phyloP scores from a whole-genome alignment of 495 filamentous ascomycete species.

The Sporormia fimetaria region DNA sequence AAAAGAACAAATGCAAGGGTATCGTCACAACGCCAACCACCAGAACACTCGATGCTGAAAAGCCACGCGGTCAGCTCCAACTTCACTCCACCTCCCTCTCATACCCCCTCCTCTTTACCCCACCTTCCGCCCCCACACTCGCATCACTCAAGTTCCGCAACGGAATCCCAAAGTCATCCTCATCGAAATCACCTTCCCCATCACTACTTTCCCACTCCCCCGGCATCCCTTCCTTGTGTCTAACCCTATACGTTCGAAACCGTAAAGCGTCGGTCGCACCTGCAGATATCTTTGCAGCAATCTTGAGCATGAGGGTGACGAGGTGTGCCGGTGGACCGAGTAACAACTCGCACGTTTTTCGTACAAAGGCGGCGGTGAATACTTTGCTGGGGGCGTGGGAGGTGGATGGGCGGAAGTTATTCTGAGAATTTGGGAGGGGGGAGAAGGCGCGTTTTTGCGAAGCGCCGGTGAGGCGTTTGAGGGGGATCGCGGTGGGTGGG shows the following conservation, averaged over 20 bases:
- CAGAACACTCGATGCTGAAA: no score
- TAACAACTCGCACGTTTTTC: constrained; percentile 63
- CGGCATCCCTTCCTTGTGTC: constrained; percentile 37
- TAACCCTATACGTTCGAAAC: constrained; percentile 21
- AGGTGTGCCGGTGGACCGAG: constrained; percentile 65
- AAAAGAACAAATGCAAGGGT: no score
- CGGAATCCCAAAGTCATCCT: constrained; percentile 34
- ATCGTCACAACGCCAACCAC: no score
- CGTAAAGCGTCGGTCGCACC: constrained; percentile 46
- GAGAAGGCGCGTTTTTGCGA: constrained; percentile 54
- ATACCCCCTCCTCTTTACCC: no score
- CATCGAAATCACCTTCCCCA: constrained; percentile 29
- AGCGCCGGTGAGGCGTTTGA: constrained; percentile 40
- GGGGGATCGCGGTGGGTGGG: constrained; percentile 39
- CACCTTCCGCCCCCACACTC: no score
- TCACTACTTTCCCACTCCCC: constrained; percentile 47
- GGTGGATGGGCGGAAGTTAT: constrained; percentile 47
- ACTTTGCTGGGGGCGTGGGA: constrained; percentile 38
- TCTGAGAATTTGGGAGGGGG: constrained; percentile 55
- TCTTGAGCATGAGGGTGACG: constrained; percentile 62
- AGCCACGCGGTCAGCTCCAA: no score
- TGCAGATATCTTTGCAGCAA: constrained; percentile 61
- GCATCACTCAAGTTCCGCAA: constrained; percentile 25
- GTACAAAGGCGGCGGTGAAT: constrained; percentile 55
- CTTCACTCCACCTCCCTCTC: no score